These are phyloP conservation scores for Nannizziopsis barbatae DNA, from an alignment of 2,329 filamentous ascomycete genomes.

Conservation along the genomic window DNA sequence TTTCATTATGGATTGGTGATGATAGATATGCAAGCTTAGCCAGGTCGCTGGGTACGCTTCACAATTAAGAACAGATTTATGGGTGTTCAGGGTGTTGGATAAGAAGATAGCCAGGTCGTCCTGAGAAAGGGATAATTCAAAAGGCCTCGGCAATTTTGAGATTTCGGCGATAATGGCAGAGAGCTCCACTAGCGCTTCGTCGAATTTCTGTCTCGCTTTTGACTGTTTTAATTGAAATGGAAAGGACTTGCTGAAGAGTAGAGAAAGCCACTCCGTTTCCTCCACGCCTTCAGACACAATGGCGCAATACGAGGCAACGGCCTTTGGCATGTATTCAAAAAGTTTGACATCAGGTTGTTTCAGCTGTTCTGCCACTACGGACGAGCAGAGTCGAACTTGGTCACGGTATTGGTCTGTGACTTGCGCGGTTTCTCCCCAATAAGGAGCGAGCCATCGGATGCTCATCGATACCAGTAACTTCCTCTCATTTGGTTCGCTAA, in stretches of 20 bases:
- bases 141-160: constrained; percentile 60
- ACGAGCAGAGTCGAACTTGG: constrained; percentile 86
- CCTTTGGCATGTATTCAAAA: constrained; percentile 79
- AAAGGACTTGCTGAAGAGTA: constrained; percentile 81
- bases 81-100: constrained; percentile 67
- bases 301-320: constrained; percentile 76
- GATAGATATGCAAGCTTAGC: constrained; percentile 87
- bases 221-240: constrained; percentile 71
- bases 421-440: constrained; percentile 69
- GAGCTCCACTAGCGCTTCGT: constrained; percentile 80
- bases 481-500: constrained; percentile 65
- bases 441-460: constrained; percentile 78
- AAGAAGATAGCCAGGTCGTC: constrained; percentile 65
- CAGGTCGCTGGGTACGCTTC: constrained; percentile 82
- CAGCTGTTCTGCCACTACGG: constrained; percentile 77
- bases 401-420: constrained; percentile 81
- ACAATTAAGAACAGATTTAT: constrained; percentile 78
- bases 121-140: constrained; percentile 66
- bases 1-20: constrained; percentile 80
- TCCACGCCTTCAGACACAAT: constrained; percentile 56
- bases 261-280: constrained; percentile 55
- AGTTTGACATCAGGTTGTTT: constrained; percentile 68
- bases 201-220: constrained; percentile 52
- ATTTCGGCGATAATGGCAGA: constrained; percentile 76
- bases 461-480: constrained; percentile 68